Conservation (phyloP, 306 rosid species). For the Glycine latifolia region DNA sequence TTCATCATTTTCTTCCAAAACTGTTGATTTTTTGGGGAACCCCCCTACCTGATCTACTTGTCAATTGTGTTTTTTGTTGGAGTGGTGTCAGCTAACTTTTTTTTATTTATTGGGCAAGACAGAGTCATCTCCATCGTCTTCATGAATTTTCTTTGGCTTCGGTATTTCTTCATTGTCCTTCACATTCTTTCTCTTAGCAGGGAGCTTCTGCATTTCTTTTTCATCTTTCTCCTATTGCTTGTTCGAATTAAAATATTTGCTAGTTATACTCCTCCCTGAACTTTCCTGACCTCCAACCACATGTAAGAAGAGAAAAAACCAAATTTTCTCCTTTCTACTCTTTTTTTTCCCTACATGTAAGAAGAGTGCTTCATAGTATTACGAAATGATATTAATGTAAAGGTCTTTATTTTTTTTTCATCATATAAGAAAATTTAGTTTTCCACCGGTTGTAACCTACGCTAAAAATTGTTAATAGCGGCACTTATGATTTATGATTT, state of each 20-base stretch:
- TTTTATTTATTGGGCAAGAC: conserved; percentile 47
- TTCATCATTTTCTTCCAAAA: conserved; percentile 65
- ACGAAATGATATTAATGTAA: too few relatives aligned
- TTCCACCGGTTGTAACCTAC: too few relatives aligned
- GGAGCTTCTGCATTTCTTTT: conserved; percentile 56
- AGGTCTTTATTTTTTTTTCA: too few relatives aligned
- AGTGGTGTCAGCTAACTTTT: conserved; percentile 61
- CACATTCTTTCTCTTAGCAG: conserved; percentile 72
- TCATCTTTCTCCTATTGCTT: conserved; percentile 65
- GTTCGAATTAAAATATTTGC: conserved; percentile 70
- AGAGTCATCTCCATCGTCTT: conserved; percentile 60
- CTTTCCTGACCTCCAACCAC: conserved; percentile 60
- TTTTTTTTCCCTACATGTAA: too few relatives aligned
- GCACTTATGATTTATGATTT: too few relatives aligned
- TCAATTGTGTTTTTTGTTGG: conserved; percentile 69
- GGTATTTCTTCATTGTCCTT: conserved; percentile 53
- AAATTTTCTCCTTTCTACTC: not conserved
- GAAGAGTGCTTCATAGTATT: too few relatives aligned
- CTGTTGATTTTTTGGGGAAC: conserved; percentile 54
- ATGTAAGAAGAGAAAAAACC: conserved; percentile 46
- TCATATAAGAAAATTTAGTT: too few relatives aligned
- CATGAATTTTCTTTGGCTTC: too few relatives aligned
- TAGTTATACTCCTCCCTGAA: conserved; percentile 79
- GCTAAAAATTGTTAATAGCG: too few relatives aligned
- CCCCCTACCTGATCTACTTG: conserved; percentile 75